Conservation (phyloP, 371 early-diverging fungal species). For the Basidiobolus heterosporus region DNA sequence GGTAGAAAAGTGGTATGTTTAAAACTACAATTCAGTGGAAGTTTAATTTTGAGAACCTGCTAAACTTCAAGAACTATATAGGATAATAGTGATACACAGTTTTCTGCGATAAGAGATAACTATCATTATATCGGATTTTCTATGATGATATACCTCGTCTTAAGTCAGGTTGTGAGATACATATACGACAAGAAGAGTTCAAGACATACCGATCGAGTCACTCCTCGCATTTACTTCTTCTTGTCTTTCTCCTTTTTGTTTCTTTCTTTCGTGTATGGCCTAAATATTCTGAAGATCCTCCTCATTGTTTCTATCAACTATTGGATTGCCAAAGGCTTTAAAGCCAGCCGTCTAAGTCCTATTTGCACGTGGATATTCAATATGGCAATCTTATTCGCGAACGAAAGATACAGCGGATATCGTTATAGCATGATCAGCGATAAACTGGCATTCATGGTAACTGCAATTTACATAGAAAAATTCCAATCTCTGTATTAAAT, state of each 20-base stretch:
- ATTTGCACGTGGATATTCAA: constrained; percentile 61
- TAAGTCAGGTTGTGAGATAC: constrained; percentile 16
- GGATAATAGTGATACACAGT: constrained; percentile 81
- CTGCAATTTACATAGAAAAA: neutral
- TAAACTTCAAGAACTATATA: constrained; percentile 4
- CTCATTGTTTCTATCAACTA: constrained; percentile 41
- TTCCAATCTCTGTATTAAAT: neutral
- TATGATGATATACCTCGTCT: constrained; percentile 22
- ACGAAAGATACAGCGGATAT: constrained; percentile 56
- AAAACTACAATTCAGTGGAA: too few species aligned
- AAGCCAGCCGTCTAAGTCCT: constrained; percentile 37
- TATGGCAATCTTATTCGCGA: constrained; percentile 52
- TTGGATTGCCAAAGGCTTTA: constrained; percentile 27
- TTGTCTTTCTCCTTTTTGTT: constrained; percentile 43
- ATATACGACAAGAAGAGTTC: constrained; percentile 7
- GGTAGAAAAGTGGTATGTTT: constrained; percentile 27
- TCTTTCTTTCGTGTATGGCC: constrained; percentile 41
- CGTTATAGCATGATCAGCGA: constrained; percentile 32
- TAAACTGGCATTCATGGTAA: constrained; percentile 51
- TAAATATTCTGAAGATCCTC: constrained; percentile 51
- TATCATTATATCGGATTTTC: constrained; percentile 38
- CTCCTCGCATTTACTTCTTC: constrained; percentile 26
- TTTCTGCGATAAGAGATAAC: constrained; percentile 57
- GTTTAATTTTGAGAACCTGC: too few species aligned
- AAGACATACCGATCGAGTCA: constrained; percentile 14